Percentiles rank a stretch among this genome's conserved stretches.
Evolutionary conservation across 495 filamentous ascomycete genomes (phyloP).

Genomic region (Sordaria brevicollis): DNA sequence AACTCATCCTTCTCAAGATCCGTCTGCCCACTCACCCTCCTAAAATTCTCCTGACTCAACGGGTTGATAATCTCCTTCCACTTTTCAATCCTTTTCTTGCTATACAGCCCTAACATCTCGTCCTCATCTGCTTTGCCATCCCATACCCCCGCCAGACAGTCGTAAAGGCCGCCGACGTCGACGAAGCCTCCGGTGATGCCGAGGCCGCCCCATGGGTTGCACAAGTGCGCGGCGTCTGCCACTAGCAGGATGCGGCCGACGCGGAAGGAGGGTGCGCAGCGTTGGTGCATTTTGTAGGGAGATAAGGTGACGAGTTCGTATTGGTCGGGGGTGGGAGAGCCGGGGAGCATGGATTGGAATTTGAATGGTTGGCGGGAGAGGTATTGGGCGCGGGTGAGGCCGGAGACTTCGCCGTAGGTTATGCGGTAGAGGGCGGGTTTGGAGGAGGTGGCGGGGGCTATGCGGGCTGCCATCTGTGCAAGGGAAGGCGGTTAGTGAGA

Average conservation of each 20-base stretch:
- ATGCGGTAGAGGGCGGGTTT: conserved; percentile 45
- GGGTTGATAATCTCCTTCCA: conserved; percentile 47
- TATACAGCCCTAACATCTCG: conserved; percentile 47
- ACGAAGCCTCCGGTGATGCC: conserved; percentile 53
- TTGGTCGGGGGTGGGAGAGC: conserved; percentile 39
- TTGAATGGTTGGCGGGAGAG: conserved; percentile 34
- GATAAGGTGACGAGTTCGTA: conserved; percentile 39
- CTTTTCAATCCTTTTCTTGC: conserved; percentile 45
- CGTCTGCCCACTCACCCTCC: conserved; percentile 25
- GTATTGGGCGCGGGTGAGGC: conserved; percentile 36
- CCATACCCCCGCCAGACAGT: conserved; percentile 46
- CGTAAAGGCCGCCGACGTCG: conserved; percentile 48
- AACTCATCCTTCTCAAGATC: conserved; percentile 28
- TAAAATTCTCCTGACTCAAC: conserved; percentile 43
- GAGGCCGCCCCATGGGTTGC: conserved; percentile 49
- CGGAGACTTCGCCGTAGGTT: conserved; percentile 40
- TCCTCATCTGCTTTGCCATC: conserved; percentile 38
- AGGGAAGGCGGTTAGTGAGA: neutral
- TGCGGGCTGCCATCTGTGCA: conserved; percentile 45
- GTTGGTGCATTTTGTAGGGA: conserved; percentile 46
- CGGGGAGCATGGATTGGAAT: conserved; percentile 42
- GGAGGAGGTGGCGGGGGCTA: conserved; percentile 42
- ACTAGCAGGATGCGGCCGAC: conserved; percentile 47
- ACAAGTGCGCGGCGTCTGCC: conserved; percentile 51
- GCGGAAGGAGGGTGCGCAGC: conserved; percentile 45